Conservation (phyloP, 108 stramenopile species). For the Heterococcus sp. region DNA sequence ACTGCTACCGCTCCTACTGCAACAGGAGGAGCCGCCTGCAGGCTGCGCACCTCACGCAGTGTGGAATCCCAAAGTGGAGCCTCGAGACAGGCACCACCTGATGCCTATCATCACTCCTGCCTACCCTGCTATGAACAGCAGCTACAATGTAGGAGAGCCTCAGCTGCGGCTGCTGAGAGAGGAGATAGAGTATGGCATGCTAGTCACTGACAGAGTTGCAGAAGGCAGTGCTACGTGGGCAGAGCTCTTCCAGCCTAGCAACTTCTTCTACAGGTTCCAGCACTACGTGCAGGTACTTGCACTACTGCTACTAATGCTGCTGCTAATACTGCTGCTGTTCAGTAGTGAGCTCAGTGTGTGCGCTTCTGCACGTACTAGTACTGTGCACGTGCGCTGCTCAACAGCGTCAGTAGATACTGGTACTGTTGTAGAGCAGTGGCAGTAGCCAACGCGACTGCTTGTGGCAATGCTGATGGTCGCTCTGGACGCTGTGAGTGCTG, state of each 20-base stretch:
- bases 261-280: slow-evolving; percentile 29
- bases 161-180: slow-evolving; percentile 53
- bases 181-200: slow-evolving; percentile 26
- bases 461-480: too few species aligned
- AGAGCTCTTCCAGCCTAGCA: slow-evolving; percentile 66
- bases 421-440: too few species aligned
- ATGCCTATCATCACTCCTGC: slow-evolving; percentile 94
- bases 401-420: too few species aligned
- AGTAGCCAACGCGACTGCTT: too few species aligned
- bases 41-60: slow-evolving; percentile 45
- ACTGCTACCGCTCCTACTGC: too few species aligned
- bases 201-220: slow-evolving; percentile 14
- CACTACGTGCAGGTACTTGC: slow-evolving; percentile 22
- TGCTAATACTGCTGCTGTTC: too few species aligned
- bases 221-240: slow-evolving; percentile 62
- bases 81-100: slow-evolving; percentile 65
- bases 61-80: slow-evolving; percentile 74
- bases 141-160: slow-evolving; percentile 85
- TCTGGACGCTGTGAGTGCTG: too few species aligned
- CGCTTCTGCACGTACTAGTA: too few species aligned
- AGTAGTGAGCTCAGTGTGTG: too few species aligned
- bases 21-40: neutral
- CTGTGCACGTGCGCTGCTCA: too few species aligned
- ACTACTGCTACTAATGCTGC: too few species aligned
- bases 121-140: slow-evolving; percentile 91